Evolutionary conservation across 1,284 basidiomycete species (phyloP).

Genomic region (Apiotrichum sp.): DNA sequence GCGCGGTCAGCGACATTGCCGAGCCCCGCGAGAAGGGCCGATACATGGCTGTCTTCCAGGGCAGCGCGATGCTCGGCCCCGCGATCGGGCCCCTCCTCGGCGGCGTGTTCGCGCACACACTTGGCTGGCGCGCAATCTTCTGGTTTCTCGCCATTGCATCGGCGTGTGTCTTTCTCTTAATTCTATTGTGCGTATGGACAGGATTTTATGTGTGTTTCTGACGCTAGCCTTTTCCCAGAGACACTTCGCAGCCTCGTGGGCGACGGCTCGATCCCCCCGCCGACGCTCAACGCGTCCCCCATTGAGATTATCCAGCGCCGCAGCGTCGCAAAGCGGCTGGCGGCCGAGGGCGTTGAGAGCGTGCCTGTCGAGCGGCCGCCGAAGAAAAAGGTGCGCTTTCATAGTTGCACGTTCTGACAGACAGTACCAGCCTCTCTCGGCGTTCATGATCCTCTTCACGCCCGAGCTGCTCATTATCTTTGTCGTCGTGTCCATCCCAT

Average conservation of each 20-base stretch:
- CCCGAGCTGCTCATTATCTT: slow-evolving; percentile 42
- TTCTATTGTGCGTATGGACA: too few species aligned
- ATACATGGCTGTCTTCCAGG: slow-evolving; percentile 37
- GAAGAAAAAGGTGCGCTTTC: slow-evolving; percentile 21
- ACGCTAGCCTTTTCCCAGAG: slow-evolving; percentile 38
- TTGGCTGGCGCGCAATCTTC: slow-evolving; percentile 29
- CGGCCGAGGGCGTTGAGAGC: slow-evolving; percentile 16
- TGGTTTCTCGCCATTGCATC: slow-evolving; percentile 29
- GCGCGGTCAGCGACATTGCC: slow-evolving; percentile 41
- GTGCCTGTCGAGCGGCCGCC: slow-evolving; percentile 29
- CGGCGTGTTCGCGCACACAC: slow-evolving; percentile 22
- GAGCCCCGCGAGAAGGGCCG: slow-evolving; percentile 43
- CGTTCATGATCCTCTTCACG: slow-evolving; percentile 38
- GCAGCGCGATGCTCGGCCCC: slow-evolving; percentile 10
- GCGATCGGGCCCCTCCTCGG: slow-evolving; percentile 28
- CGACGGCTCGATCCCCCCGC: slow-evolving; percentile 44
- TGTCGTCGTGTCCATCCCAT: slow-evolving; percentile 36
- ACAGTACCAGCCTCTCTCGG: slow-evolving; percentile 38
- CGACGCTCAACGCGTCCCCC: slow-evolving; percentile 32
- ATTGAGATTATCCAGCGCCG: slow-evolving; percentile 21
- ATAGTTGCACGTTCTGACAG: too few species aligned
- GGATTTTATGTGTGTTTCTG: not conserved
- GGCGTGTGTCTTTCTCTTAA: not conserved
- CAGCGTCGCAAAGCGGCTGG: slow-evolving; percentile 20
- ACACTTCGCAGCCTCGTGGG: slow-evolving; percentile 44